These are phyloP conservation scores for Conidiobolus incongruus DNA, from an alignment of 371 early-diverging fungal species.

Conservation along the genomic window DNA sequence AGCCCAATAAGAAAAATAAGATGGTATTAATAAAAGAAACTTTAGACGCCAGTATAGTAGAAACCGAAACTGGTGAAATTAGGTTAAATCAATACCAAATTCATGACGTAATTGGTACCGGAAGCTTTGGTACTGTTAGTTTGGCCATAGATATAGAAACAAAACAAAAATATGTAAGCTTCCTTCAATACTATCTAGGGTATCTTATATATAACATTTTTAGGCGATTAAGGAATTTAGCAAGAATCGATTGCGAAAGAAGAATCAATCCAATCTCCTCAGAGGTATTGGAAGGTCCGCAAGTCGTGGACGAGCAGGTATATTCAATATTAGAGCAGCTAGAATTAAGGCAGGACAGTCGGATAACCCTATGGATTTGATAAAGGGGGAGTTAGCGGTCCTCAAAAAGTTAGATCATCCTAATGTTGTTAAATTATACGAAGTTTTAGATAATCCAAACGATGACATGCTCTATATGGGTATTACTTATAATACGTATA, in stretches of 20 bases:
- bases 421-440: slow-evolving; percentile 69
- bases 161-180: slow-evolving; percentile 26
- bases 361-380: slow-evolving; percentile 53
- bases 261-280: slow-evolving; percentile 27
- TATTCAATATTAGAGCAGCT: slow-evolving; percentile 7
- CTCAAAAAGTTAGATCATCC: slow-evolving; percentile 77
- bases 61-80: slow-evolving; percentile 35
- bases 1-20: no score
- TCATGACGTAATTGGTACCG: slow-evolving; percentile 51
- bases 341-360: background rate
- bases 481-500: no score
- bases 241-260: slow-evolving; percentile 56
- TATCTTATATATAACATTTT: background rate
- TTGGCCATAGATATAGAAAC: slow-evolving; percentile 39
- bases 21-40: no score
- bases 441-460: slow-evolving; percentile 77
- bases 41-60: slow-evolving; percentile 34
- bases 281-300: slow-evolving; percentile 11
- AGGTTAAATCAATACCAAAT: slow-evolving; percentile 66
- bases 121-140: slow-evolving; percentile 77
- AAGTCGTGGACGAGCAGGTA: slow-evolving; percentile 15
- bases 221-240: slow-evolving; percentile 84
- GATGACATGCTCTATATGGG: slow-evolving; percentile 62
- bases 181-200: background rate
- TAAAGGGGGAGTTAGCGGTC: slow-evolving; percentile 80